phyloP scores from a whole-genome alignment of 2,329 filamentous ascomycete genomes.

The Clarireedia homoeocarpa region DNA sequence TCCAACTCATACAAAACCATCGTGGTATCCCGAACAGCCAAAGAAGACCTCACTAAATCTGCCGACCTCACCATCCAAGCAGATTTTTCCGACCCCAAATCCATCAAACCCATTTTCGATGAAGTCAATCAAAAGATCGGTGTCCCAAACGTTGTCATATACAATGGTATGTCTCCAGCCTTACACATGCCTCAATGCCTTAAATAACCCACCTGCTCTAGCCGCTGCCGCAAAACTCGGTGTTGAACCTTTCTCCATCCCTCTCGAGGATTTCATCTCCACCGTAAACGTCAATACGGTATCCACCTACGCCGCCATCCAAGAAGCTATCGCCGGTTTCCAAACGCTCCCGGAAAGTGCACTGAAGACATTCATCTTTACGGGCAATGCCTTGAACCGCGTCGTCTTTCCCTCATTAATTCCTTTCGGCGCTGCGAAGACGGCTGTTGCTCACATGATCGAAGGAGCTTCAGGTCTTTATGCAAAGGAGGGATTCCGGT shows the following conservation, averaged over 20 bases:
- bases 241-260: constrained; percentile 20
- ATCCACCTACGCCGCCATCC: constrained; percentile 33
- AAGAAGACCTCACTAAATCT: constrained; percentile 21
- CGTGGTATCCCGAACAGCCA: constrained; percentile 28
- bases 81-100: constrained; percentile 30
- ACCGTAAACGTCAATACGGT: constrained; percentile 33
- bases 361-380: constrained; percentile 37
- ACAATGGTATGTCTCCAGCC: constrained; percentile 29
- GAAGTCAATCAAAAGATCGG: constrained; percentile 30
- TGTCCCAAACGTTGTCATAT: constrained; percentile 36
- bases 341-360: constrained; percentile 18
- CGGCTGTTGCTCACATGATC: constrained; percentile 30
- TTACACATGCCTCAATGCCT: not conserved
- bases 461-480: constrained; percentile 30
- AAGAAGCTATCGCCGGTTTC: constrained; percentile 32
- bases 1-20: constrained; percentile 34
- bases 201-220: not conserved
- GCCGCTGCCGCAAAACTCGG: not conserved
- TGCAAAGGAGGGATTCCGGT: constrained; percentile 30
- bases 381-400: constrained; percentile 35
- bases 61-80: constrained; percentile 29
- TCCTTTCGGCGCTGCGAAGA: constrained; percentile 34
- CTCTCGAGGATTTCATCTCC: constrained; percentile 26
- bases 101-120: constrained; percentile 28
- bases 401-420: constrained; percentile 27